A percentile compares a stretch with the other conserved stretches of the same genome.
These are phyloP conservation scores for Penicillium oxalicum DNA, from an alignment of 2,329 filamentous ascomycete species.

Conservation along the genomic window DNA sequence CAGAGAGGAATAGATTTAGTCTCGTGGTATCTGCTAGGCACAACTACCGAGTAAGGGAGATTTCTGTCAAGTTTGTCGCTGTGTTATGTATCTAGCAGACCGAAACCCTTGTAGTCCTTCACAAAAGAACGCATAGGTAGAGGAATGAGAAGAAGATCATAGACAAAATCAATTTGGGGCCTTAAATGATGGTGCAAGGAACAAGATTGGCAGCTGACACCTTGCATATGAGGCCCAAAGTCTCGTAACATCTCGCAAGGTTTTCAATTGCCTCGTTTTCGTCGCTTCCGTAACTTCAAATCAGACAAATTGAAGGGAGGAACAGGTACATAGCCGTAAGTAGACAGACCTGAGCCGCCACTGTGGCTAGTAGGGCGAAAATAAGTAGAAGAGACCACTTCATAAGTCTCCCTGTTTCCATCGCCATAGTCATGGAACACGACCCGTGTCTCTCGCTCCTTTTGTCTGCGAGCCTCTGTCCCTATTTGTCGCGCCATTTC, in stretches of 20 bases:
- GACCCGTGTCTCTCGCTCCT: not conserved
- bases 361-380: not conserved
- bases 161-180: no score
- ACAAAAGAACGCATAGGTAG: no score
- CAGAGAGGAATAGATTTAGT: not conserved
- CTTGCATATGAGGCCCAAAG: not conserved
- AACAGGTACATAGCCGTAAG: not conserved
- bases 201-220: not conserved
- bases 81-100: no score
- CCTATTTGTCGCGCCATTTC: not conserved
- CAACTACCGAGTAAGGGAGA: not conserved
- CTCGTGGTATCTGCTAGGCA: not conserved
- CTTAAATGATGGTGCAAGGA: no score
- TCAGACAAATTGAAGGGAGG: slow-evolving; percentile 3
- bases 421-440: slow-evolving; percentile 4
- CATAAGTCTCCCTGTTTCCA: slow-evolving; percentile 2
- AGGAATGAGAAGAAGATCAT: no score
- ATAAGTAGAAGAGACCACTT: not conserved
- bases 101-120: no score
- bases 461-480: not conserved
- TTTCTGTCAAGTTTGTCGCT: no score
- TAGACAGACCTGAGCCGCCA: not conserved
- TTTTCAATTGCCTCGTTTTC: not conserved
- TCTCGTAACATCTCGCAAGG: not conserved
- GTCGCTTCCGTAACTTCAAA: slow-evolving; percentile 1